Evolutionary conservation across 768 basidiomycete species (phyloP).

Genomic region (Lactarius psammicola): DNA sequence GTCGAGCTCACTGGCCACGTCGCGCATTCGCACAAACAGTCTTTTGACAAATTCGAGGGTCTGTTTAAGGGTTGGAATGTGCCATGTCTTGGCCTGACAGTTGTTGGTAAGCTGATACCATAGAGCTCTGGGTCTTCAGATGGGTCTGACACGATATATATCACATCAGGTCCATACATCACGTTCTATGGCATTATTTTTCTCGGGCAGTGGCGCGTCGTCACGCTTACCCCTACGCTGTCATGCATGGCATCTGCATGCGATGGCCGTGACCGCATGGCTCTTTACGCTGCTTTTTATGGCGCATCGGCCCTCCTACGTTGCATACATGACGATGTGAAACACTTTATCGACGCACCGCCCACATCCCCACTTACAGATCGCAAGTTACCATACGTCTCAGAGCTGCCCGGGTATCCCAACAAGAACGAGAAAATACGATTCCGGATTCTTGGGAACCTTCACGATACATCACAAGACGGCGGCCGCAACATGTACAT

Average conservation of each 20-base stretch:
- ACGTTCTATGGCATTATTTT: not conserved
- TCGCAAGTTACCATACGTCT: not conserved
- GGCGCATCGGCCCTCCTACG: not conserved
- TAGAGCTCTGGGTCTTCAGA: not conserved
- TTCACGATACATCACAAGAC: not conserved
- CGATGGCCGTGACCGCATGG: not conserved
- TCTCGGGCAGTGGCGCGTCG: not conserved
- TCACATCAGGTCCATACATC: constrained; percentile 1
- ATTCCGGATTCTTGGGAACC: not conserved
- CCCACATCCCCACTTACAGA: not conserved
- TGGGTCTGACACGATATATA: not conserved
- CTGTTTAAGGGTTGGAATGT: not conserved
- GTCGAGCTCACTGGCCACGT: not conserved
- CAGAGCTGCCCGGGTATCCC: not conserved
- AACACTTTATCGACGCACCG: not conserved
- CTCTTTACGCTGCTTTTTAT: not conserved
- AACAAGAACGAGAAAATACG: not conserved
- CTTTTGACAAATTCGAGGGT: not conserved
- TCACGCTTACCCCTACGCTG: not conserved
- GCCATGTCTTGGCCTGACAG: constrained; percentile 3
- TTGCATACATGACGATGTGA: not conserved
- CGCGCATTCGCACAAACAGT: not conserved
- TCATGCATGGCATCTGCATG: not conserved
- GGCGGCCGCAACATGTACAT: not conserved
- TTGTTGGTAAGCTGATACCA: not conserved